Evolutionary conservation across 164 flowering plant genomes (phyloP).

Genomic region (Piper longum): DNA sequence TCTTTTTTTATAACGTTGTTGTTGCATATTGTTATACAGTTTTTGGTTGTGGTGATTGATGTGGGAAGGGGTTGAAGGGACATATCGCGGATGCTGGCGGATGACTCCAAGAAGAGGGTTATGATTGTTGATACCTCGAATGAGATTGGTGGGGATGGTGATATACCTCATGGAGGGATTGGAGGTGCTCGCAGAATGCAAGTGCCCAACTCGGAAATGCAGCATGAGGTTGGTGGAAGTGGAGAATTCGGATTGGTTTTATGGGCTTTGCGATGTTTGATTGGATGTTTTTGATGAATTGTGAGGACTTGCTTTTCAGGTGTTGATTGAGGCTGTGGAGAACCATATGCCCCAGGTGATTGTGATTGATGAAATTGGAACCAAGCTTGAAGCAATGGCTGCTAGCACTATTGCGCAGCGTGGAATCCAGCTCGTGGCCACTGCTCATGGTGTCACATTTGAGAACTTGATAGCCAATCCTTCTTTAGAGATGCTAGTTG

Average conservation of each 20-base stretch:
- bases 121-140: conserved; percentile 98
- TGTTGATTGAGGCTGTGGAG: conserved; percentile 91
- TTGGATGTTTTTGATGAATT: neutral
- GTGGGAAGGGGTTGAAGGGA: conserved; percentile 34
- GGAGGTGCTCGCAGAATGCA: conserved; percentile 95
- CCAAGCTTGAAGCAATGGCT: conserved; percentile 95
- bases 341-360: conserved; percentile 98
- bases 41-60: conserved; percentile 1
- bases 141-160: conserved; percentile 99
- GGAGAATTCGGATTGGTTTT: neutral
- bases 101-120: conserved; percentile 79
- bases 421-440: conserved; percentile 94
- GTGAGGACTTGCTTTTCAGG: conserved; percentile 22
- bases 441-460: conserved; percentile 93
- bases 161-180: conserved; percentile 93
- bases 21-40: neutral
- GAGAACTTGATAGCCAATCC: conserved; percentile 86
- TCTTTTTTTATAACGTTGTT: conserved; percentile 6
- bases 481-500: conserved; percentile 88
- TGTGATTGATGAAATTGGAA: conserved; percentile 95
- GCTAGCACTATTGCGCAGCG: conserved; percentile 97
- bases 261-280: neutral
- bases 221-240: conserved; percentile 52
- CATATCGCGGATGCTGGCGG: conserved; percentile 89
- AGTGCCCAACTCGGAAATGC: conserved; percentile 73